Conservation (phyloP, 805 yeast species). For the Metschnikowia matae region DNA sequence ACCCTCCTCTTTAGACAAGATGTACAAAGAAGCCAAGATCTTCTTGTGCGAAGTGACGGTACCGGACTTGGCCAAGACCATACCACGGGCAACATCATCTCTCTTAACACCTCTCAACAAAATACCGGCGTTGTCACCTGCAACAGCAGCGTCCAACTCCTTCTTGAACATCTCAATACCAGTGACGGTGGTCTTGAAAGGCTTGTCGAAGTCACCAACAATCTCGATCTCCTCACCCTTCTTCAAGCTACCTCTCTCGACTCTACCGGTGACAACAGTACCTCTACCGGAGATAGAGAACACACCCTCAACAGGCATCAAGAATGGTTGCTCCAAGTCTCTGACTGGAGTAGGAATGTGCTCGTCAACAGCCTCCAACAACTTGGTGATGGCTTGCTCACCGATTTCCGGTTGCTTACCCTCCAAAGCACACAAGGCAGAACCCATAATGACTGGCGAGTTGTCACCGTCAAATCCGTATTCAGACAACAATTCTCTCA, state of each 20-base stretch:
- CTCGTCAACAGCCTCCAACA: constrained; percentile 89
- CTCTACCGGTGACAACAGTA: constrained; percentile 98
- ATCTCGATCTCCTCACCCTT: constrained; percentile 98
- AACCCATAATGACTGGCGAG: constrained; percentile 97
- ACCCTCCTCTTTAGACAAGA: constrained; percentile 95
- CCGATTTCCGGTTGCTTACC: constrained; percentile 88
- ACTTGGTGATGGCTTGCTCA: constrained; percentile 71
- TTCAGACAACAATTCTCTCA: constrained; percentile 88
- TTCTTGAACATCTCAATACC: constrained; percentile 99
- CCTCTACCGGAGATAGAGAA: constrained; percentile 99
- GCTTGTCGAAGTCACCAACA: constrained; percentile 85
- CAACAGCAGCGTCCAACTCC: constrained; percentile 95
- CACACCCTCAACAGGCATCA: constrained; percentile 96
- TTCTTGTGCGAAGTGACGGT: constrained; percentile 89
- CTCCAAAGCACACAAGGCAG: constrained; percentile 96
- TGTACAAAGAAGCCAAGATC: constrained; percentile 89
- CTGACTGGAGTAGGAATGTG: constrained; percentile 95
- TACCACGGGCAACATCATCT: constrained; percentile 95
- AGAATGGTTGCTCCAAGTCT: constrained; percentile 93
- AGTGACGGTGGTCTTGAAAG: constrained; percentile 90
- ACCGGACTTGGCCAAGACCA: constrained; percentile 93
- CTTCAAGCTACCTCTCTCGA: constrained; percentile 95
- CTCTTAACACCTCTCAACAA: constrained; percentile 97
- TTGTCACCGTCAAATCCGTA: constrained; percentile 98
- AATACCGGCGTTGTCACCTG: constrained; percentile 99